Base-by-base conservation (phyloP, 768 basidiomycete species). In the Inosperma sp. region DNA sequence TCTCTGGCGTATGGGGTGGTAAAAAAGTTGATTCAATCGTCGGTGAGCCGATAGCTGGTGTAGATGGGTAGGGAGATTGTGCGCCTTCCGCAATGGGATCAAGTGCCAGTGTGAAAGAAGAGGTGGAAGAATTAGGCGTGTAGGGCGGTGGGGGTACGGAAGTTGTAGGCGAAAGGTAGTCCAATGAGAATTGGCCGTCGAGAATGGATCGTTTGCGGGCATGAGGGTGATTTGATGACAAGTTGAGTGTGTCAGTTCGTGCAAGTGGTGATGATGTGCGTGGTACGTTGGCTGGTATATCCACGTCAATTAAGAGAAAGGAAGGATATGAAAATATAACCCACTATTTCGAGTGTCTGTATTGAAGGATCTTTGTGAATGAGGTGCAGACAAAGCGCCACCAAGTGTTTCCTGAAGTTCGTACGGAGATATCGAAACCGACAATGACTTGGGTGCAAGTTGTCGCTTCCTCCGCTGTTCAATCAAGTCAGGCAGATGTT, bases 121-220 rank as follows among this genome's bases (percentile, higher is more conserved):
- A 77, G 6, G 69, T 64, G 3, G 81, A 76, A 1, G 79, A 69
- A 54, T 58, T 67, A 31, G 71, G 65, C 34, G 71, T 59, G 59
- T 68, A 68, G 21, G 71, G 63, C 47, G 61, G 56, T 35, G 56
- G 59, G 17, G 58, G 62, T 4, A 54, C 49, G 31, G 70, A 62
- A 17, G 66, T 47, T 13, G 72, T 62, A 26, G 62, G 63, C 17
- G 59, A 63, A 10, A 69, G 45, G 21, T 68, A 54, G 34, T 71
- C 65, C n/a, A 69, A 60, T 25, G 67, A 63, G 7, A 68, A 56
- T 43, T 70, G 68, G 14, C 77, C 79, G 56, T 85, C 83, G 9
- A 81, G 51, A 3, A 87, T 66, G 14, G 87, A 90, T 16, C 80
- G 73, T 62, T 89, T 90, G 27, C 88, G 80, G 0, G 85, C 88